These are phyloP conservation scores for Colletotrichum euphorbiae DNA, from an alignment of 2,329 filamentous ascomycete genomes.

Conservation along the genomic window DNA sequence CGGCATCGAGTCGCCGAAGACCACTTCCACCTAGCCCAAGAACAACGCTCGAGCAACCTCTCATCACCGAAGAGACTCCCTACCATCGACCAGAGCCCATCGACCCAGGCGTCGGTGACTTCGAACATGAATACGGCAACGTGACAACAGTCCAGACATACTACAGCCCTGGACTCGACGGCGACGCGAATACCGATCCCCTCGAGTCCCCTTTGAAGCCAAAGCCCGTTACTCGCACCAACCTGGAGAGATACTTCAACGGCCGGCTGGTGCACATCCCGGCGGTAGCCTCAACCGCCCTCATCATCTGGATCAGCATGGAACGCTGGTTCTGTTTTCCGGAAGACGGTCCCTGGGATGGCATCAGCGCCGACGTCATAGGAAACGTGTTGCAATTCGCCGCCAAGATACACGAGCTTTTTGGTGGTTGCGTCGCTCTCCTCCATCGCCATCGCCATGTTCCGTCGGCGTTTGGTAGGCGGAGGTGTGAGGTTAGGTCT, in stretches of 20 bases:
- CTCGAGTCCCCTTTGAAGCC: background rate
- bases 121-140: background rate
- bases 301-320: constrained; percentile 14
- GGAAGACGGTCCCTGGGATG: background rate
- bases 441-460: constrained; percentile 21
- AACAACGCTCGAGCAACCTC: background rate
- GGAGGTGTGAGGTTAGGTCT: constrained; percentile 28
- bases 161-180: background rate
- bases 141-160: background rate
- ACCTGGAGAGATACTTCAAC: constrained; percentile 5
- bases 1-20: too few species aligned
- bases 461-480: constrained; percentile 14
- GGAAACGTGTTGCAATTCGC: constrained; percentile 29
- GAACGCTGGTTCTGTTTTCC: constrained; percentile 28
- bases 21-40: background rate
- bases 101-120: background rate
- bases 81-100: background rate
- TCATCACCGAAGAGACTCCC: background rate
- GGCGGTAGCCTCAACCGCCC: constrained; percentile 4
- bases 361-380: constrained; percentile 12
- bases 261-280: constrained; percentile 30
- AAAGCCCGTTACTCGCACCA: constrained; percentile 5
- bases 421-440: constrained; percentile 28
- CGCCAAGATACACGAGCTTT: constrained; percentile 27
- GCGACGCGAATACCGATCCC: background rate